A percentile compares a stretch with the other conserved stretches of the same genome.
These are phyloP conservation scores for Pseudogymnoascus sp. DNA, from an alignment of 2,329 filamentous ascomycete species.

Conservation along the genomic window DNA sequence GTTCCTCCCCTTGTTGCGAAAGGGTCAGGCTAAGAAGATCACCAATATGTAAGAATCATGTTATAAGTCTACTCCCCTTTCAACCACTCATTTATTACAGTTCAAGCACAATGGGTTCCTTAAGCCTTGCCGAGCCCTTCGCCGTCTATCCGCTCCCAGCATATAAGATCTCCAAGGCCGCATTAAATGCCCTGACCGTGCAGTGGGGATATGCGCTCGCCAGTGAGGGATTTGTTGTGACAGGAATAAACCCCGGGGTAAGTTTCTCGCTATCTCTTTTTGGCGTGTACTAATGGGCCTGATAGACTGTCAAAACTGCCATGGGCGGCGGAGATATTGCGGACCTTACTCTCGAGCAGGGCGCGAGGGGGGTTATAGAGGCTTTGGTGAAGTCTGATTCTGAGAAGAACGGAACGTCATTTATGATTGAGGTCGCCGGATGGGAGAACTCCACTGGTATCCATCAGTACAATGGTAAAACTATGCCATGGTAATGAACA, in stretches of 20 bases:
- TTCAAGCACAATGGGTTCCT: not conserved
- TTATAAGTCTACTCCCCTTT: not conserved
- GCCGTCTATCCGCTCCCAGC: not conserved
- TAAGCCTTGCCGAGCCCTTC: not conserved
- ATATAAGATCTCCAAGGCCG: constrained; percentile 16
- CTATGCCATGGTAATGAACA: constrained; percentile 8
- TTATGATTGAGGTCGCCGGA: constrained; percentile 9
- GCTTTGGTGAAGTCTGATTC: not conserved
- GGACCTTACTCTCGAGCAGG: constrained; percentile 8
- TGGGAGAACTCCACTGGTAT: constrained; percentile 9
- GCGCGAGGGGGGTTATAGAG: constrained; percentile 7
- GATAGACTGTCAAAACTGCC: not conserved
- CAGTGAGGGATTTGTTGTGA: not conserved
- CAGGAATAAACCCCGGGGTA: not conserved
- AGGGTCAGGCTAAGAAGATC: constrained; percentile 11
- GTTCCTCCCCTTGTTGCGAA: constrained; percentile 19
- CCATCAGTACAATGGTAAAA: constrained; percentile 8
- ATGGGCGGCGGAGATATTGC: constrained; percentile 6
- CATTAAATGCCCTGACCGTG: constrained; percentile 16
- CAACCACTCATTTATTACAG: not conserved
- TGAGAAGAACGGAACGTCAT: constrained; percentile 7
- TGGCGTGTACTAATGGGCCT: not conserved
- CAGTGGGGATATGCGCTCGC: not conserved
- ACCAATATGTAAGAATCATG: not conserved
- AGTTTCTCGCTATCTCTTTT: not conserved